Evolutionary conservation across 1,284 basidiomycete species (phyloP), one percentile per base, ranked within the genome.

Genomic region (Singerocomus inundabilis): DNA sequence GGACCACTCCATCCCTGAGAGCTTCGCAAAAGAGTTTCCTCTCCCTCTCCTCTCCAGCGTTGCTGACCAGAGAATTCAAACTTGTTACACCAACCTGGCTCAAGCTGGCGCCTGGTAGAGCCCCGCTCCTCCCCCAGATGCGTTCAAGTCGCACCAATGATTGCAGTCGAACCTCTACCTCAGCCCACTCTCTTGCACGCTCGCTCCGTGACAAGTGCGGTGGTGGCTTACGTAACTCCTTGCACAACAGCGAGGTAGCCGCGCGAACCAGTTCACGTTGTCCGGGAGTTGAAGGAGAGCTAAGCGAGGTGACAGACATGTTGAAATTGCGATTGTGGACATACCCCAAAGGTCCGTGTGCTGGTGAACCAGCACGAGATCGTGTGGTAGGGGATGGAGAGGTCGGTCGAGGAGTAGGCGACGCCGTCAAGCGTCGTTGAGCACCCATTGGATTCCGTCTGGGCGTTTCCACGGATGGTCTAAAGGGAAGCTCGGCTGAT

Each of bases 1-100:
- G 77, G 26, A 94, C 79, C 65, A 85, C 88, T 2, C 92, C 92
- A 72, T 95, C 92, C 58, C 82, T 72, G 53, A 93, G 65, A 1
- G 87, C 83, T 50, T 90, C 87, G 40, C 77, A 76, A 62, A 93
- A 93, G 31, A 82, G 67, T 51, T 75, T 79, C 54, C 80, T 70
- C 68, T 93, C 90, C 57, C 84, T 74, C 57, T 91, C 88, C 66
- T 89, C 89, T 29, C 84, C 82, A 41, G 70, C 76, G 51, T 62
- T 72, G 63, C 72, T 81, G 49, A 70, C 74, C 51, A 59, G 68
- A 31, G 63, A 72, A 51, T 57, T 71, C 57, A 66, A 61, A 41
- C 69, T 54, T 42, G 61, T 51, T 41, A 57, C 52, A 35, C 60
- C 72, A 33, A 77, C 56, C 60, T 78, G 78, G 36, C 70, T 78